These are phyloP conservation scores for Lactifluus rugatus DNA, from an alignment of 768 basidiomycete genomes.

Conservation along the genomic window DNA sequence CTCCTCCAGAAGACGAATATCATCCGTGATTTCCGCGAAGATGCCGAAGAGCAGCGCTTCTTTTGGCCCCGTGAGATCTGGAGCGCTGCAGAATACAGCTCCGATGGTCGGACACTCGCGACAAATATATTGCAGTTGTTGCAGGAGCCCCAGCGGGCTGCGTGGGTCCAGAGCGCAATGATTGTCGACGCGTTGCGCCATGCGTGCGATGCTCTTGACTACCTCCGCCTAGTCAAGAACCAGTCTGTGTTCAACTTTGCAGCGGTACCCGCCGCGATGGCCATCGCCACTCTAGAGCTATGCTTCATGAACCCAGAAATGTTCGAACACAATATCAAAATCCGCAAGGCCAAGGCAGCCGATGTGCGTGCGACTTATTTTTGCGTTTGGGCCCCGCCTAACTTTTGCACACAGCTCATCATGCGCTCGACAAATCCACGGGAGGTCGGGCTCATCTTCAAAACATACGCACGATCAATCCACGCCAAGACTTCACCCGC, in stretches of 20 bases:
- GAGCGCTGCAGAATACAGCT: constrained; percentile 48
- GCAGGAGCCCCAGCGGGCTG: constrained; percentile 51
- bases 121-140: constrained; percentile 58
- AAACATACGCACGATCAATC: constrained; percentile 69
- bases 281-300: constrained; percentile 82
- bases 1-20: constrained; percentile 98
- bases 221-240: constrained; percentile 75
- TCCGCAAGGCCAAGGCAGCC: constrained; percentile 86
- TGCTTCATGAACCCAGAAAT: constrained; percentile 91
- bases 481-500: constrained; percentile 68
- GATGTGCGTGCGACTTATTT: constrained; percentile 42
- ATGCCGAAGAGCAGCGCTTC: constrained; percentile 69
- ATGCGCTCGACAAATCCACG: constrained; percentile 87
- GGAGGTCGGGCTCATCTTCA: constrained; percentile 85
- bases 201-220: constrained; percentile 78
- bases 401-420: constrained; percentile 52
- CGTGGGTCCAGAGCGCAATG: constrained; percentile 84
- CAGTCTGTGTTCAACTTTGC: constrained; percentile 95
- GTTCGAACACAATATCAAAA: constrained; percentile 87
- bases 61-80: constrained; percentile 98
- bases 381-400: neutral
- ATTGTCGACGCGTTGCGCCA: constrained; percentile 81
- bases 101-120: constrained; percentile 33
- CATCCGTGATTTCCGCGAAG: constrained; percentile 90
- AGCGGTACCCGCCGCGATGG: constrained; percentile 91